Percentiles rank a stretch among this genome's conserved stretches.
Conservation (phyloP, 305 asterid genomes). For the Caryopteris hybrid region DNA sequence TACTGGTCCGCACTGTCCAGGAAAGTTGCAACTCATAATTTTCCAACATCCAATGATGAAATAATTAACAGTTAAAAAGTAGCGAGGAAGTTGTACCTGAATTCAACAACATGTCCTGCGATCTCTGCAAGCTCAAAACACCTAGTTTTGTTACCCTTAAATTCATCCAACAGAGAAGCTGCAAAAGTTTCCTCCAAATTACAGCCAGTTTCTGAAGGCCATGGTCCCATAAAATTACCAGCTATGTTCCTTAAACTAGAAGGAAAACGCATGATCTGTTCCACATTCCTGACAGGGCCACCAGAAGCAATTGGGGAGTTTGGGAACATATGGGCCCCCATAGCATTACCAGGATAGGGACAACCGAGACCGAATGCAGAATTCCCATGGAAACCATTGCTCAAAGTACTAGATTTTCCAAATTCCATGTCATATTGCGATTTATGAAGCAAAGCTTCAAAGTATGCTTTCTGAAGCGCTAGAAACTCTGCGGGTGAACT, state of each 20-base stretch:
- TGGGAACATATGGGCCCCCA: constrained; percentile 34
- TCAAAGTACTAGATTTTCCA: constrained; percentile 29
- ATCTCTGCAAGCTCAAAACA: constrained; percentile 71
- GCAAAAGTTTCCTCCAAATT: constrained; percentile 42
- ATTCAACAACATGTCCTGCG: constrained; percentile 69
- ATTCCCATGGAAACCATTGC: constrained; percentile 50
- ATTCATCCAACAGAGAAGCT: constrained; percentile 57
- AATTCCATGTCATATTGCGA: constrained; percentile 45
- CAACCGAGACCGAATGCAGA: constrained; percentile 39
- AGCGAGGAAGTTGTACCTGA: constrained; percentile 38
- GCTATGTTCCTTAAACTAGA: constrained; percentile 39
- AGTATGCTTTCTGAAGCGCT: constrained; percentile 58
- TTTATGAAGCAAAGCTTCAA: constrained; percentile 43
- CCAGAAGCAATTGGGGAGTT: constrained; percentile 45
- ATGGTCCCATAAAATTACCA: constrained; percentile 43
- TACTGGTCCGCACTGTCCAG: constrained; percentile 64
- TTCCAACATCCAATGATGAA: neutral
- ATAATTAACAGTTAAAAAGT: neutral
- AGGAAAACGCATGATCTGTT: constrained; percentile 40
- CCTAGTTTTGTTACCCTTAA: constrained; percentile 61
- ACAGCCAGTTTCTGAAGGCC: constrained; percentile 46
- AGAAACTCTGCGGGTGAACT: constrained; percentile 43
- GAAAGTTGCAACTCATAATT: neutral
- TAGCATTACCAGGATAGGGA: constrained; percentile 44
- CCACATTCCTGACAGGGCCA: constrained; percentile 41